Evolutionary conservation across 345 rosid genomes (phyloP).

Genomic region (Syzygium oleosum): DNA sequence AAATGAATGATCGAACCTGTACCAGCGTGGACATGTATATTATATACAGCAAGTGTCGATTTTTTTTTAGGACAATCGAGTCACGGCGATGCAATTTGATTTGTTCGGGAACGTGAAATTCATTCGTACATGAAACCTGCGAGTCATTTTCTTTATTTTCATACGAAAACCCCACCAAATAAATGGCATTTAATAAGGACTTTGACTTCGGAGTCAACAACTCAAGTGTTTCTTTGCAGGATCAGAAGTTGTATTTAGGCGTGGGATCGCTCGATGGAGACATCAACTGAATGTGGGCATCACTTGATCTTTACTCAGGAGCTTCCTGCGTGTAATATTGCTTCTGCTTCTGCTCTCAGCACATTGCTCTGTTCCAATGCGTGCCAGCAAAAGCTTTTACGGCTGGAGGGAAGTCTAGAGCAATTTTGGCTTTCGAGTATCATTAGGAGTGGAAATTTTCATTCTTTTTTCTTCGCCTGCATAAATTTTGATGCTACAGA

Average conservation of each 20-base stretch:
- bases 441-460: neutral
- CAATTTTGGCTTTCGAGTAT: neutral
- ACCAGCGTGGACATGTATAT: neutral
- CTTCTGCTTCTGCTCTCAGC: neutral
- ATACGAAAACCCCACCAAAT: neutral
- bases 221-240: neutral
- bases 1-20: neutral
- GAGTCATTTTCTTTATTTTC: neutral
- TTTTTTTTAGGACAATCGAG: neutral
- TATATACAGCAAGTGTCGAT: neutral
- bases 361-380: neutral
- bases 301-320: neutral
- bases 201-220: neutral
- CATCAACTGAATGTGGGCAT: neutral
- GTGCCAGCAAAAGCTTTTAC: neutral
- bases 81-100: neutral
- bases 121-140: neutral
- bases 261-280: neutral
- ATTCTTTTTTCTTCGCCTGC: fast-evolving
- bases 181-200: neutral
- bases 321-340: neutral
- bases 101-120: too few relatives aligned
- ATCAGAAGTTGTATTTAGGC: neutral
- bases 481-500: neutral
- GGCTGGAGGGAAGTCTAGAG: neutral